These are phyloP conservation scores for Adansonia grandidieri DNA, from an alignment of 441 rosid genomes.

Conservation along the genomic window DNA sequence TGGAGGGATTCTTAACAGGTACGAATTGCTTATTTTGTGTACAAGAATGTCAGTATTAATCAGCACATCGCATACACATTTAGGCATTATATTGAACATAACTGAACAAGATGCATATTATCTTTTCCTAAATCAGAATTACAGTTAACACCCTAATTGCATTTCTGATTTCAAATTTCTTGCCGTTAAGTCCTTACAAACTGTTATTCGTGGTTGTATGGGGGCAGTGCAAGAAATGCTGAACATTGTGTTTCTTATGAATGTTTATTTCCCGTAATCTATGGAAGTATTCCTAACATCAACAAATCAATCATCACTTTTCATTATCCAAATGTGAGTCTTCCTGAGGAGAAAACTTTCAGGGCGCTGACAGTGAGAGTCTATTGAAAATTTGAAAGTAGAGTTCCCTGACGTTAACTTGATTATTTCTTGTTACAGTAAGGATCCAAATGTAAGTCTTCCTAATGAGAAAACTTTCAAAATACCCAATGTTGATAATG, in stretches of 20 bases:
- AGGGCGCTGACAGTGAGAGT: background rate
- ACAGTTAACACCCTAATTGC: background rate
- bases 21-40: conserved; percentile 4
- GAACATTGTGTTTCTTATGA: conserved; percentile 11
- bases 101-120: background rate
- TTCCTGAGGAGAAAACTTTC: conserved; percentile 54
- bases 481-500: conserved; percentile 73
- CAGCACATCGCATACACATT: conserved; percentile 3
- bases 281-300: background rate
- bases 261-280: background rate
- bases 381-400: conserved; percentile 5
- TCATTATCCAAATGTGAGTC: conserved; percentile 35
- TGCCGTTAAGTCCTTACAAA: conserved; percentile 14
- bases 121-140: conserved; percentile 1
- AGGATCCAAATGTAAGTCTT: conserved; percentile 45
- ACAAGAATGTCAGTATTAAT: conserved; percentile 8
- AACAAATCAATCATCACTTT: background rate
- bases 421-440: conserved; percentile 50
- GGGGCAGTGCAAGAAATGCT: background rate
- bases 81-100: conserved; percentile 9
- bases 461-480: conserved; percentile 59
- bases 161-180: conserved; percentile 12
- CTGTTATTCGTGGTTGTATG: conserved; percentile 1
- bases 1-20: conserved; percentile 80
- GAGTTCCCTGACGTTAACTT: conserved; percentile 14